Base-by-base conservation (phyloP, 495 filamentous ascomycete species). In the Chlorociboria aeruginascens region DNA sequence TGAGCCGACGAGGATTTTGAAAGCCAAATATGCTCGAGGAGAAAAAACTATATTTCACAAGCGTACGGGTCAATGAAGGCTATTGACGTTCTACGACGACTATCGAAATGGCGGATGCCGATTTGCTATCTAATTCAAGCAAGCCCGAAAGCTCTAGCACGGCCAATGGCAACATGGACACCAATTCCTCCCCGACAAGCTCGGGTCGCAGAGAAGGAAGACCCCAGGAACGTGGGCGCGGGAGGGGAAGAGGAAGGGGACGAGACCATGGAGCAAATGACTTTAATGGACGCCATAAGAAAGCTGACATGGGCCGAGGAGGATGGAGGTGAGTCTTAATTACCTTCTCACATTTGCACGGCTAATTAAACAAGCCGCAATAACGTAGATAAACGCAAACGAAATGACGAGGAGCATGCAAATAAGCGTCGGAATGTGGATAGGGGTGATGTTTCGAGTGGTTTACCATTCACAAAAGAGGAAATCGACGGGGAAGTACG, bases 401-500 rank as follows among this genome's bases (percentile, higher is more conserved):
- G 77, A 37, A 71, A 78, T 52, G 73, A 79, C 29, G 66, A 69
- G 30, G 61, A 73, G 53, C 69, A 76, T 44, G 66, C 68, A 44
- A 61, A 63, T 12, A 87, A 86, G 63, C 74, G 79, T 20, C 62
- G 56, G 30, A 63, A 58, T 16, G 29, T 59, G 11, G 62, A 68
- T 34, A 57, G 55, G 17, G 62, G 49, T 16, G 55, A 61, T 30
- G 45, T 58, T 3, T 69, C 72, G 43, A 74, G 78, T 48, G 72
- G 71, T 28, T 72, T 73, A 1, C 64, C 75, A 33, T 86, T 83
- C 58, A 71, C 78, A 10, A 66, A 76, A 51, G 86, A 89, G 49
- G 89, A 94, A 66, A 88, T 95, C 50, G 83, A 81, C 6, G 76
- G 74, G 32, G 89, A 98, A 63, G 79, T 81, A 57, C 77, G 89